A percentile compares a stretch with the other conserved stretches of the same genome.
These are phyloP conservation scores for Syzygium aqueum DNA, from an alignment of 345 rosid species.

Conservation along the genomic window DNA sequence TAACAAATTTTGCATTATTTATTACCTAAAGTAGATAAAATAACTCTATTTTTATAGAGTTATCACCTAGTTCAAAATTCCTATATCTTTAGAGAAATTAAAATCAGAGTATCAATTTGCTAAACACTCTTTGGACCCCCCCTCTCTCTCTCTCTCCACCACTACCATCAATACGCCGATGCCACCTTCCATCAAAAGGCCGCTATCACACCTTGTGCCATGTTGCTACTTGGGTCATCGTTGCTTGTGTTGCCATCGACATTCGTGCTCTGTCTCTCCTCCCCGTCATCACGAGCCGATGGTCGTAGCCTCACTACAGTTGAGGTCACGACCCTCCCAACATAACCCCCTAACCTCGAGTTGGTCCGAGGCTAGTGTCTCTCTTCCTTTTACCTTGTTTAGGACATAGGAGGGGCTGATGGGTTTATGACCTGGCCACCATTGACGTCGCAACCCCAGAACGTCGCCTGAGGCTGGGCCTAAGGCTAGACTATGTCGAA, in stretches of 20 bases:
- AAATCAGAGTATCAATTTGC: neutral
- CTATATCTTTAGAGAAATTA: fast-evolving
- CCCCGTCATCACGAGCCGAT: neutral
- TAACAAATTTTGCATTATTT: too few relatives aligned
- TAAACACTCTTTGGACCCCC: neutral
- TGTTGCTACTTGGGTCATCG: too few relatives aligned
- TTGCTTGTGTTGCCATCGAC: neutral
- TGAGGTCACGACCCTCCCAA: neutral
- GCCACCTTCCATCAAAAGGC: too few relatives aligned
- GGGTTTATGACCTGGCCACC: neutral
- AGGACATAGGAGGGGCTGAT: neutral
- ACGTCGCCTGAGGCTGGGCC: neutral
- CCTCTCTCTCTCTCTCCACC: neutral
- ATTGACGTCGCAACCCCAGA: neutral
- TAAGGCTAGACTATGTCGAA: neutral
- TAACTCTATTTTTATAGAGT: too few relatives aligned
- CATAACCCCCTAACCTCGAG: neutral
- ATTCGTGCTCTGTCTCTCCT: neutral
- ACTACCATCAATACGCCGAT: neutral
- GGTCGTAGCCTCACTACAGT: neutral
- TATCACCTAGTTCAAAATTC: neutral
- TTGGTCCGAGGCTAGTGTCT: too few relatives aligned
- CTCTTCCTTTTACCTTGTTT: too few relatives aligned
- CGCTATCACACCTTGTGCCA: too few relatives aligned
- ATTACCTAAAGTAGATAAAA: too few relatives aligned